Conservation (phyloP, 2,329 filamentous ascomycete genomes). For the Escovopsis sp. region DNA sequence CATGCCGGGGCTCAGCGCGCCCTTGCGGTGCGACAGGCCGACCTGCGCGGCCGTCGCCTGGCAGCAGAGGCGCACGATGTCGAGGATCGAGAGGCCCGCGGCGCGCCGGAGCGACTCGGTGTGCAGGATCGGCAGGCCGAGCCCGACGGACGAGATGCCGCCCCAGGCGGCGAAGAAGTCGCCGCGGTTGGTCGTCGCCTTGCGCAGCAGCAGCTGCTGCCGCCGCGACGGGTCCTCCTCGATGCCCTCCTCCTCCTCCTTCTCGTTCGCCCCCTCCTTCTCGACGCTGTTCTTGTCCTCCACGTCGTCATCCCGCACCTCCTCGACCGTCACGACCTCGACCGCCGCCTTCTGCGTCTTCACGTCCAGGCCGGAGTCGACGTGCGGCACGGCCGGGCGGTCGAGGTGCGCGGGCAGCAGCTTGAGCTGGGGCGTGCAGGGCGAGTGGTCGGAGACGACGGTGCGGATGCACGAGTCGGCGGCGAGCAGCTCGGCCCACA, state of each 20-base stretch:
- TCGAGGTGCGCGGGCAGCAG: slow-evolving; percentile 46
- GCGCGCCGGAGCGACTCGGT: slow-evolving; percentile 54
- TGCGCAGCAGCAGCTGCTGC: no score
- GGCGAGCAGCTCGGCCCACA: slow-evolving; percentile 70
- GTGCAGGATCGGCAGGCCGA: slow-evolving; percentile 84
- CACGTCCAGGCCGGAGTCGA: slow-evolving; percentile 40
- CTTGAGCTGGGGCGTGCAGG: slow-evolving; percentile 90
- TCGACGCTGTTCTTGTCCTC: no score
- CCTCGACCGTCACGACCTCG: no score
- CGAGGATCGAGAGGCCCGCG: slow-evolving; percentile 43
- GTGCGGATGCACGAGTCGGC: slow-evolving; percentile 73
- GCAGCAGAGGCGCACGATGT: slow-evolving; percentile 76
- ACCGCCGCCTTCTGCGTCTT: slow-evolving; percentile 16
- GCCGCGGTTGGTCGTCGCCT: slow-evolving; percentile 31
- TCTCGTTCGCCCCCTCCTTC: no score
- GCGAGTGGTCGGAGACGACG: slow-evolving; percentile 88
- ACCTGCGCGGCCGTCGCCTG: slow-evolving; percentile 80
- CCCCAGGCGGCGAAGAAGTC: slow-evolving; percentile 97
- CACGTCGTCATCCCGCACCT: no score
- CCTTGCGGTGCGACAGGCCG: slow-evolving; percentile 67
- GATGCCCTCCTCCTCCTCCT: no score
- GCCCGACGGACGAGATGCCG: slow-evolving; percentile 83
- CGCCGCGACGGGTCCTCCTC: no score
- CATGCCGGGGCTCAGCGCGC: slow-evolving; percentile 59
- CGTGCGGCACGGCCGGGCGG: slow-evolving; percentile 26